phyloP scores from a whole-genome alignment of 768 basidiomycete genomes.

The Serendipita sp. region DNA sequence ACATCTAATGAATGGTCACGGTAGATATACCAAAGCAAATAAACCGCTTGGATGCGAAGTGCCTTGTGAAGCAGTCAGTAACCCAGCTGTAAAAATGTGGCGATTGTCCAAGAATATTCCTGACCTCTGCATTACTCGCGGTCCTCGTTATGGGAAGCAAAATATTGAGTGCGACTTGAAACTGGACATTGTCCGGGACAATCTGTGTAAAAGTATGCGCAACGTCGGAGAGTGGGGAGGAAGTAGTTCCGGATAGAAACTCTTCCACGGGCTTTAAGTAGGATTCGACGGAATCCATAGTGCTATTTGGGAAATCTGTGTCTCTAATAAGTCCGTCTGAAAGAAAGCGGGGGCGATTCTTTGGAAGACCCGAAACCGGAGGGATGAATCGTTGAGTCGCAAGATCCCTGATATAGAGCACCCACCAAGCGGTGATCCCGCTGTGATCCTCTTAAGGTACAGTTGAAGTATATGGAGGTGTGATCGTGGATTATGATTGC shows the following conservation, averaged over 20 bases:
- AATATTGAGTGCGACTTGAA: conserved; percentile 1
- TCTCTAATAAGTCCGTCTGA: no score
- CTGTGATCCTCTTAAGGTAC: no score
- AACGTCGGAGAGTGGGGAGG: background rate
- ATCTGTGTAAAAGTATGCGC: background rate
- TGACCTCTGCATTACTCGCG: background rate
- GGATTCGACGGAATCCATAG: background rate
- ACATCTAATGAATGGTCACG: background rate
- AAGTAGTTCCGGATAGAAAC: background rate
- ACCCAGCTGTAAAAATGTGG: background rate
- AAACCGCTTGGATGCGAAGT: background rate
- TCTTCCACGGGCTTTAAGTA: background rate
- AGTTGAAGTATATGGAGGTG: no score
- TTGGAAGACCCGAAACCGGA: no score
- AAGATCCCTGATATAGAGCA: no score
- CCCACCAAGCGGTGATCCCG: no score
- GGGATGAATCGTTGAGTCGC: no score
- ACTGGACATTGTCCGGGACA: background rate
- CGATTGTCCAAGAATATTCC: background rate
- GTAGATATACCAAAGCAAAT: conserved; percentile 1
- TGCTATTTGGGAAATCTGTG: background rate
- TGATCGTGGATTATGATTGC: no score
- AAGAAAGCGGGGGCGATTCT: no score
- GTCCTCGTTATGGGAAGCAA: background rate
- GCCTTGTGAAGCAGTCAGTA: background rate